These are phyloP conservation scores for Acanthamoeba castellanii DNA, from an alignment of 208 protist species.

Conservation along the genomic window DNA sequence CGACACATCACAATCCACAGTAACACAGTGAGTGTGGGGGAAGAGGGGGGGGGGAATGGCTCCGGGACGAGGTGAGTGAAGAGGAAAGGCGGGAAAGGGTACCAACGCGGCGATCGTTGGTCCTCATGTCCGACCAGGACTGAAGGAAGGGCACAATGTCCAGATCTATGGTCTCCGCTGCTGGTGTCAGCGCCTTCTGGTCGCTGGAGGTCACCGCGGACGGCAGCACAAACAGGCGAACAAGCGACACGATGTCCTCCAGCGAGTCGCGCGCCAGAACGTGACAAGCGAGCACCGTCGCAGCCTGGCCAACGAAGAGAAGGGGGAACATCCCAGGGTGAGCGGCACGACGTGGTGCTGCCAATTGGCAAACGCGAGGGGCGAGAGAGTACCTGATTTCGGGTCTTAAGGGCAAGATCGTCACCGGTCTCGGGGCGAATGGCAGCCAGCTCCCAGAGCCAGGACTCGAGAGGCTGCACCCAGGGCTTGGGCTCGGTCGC, in stretches of 20 bases:
- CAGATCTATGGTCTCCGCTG: background rate
- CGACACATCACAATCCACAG: background rate
- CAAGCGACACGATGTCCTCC: conserved; percentile 53
- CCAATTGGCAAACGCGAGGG: background rate
- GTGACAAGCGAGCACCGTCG: conserved; percentile 7
- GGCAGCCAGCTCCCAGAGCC: conserved; percentile 10
- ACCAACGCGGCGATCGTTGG: background rate
- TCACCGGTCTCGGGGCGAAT: background rate
- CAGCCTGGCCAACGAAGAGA: conserved; percentile 3
- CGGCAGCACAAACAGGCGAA: conserved; percentile 54
- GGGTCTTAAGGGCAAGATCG: background rate
- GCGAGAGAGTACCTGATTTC: background rate
- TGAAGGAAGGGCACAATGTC: background rate
- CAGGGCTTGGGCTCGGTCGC: background rate
- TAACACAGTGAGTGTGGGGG: background rate
- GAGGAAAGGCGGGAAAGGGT: background rate
- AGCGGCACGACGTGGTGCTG: background rate
- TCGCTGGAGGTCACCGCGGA: background rate
- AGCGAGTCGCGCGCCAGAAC: conserved; percentile 51
- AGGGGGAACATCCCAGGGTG: background rate
- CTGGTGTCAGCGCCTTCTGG: background rate
- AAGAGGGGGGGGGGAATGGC: background rate
- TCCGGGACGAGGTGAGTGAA: background rate
- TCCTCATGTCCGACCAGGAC: background rate
- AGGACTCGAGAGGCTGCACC: conserved; percentile 39